Conservation (phyloP, 2,329 filamentous ascomycete species). For the Pseudocercospora fuligena region DNA sequence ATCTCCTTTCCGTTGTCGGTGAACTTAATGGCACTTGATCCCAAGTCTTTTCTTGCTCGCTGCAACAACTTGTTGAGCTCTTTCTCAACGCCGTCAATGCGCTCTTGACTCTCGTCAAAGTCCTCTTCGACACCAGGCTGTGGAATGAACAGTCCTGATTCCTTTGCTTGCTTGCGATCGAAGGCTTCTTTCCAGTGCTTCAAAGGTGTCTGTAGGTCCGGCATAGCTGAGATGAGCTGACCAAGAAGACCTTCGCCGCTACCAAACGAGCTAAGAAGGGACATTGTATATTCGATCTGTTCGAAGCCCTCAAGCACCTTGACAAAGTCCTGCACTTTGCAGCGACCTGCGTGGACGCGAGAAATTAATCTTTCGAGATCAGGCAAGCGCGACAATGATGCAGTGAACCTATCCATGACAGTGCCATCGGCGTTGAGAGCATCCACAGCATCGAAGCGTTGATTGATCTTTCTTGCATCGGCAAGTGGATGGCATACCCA, state of each 20-base stretch:
- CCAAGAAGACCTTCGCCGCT: conserved; percentile 84
- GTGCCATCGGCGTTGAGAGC: conserved; percentile 82
- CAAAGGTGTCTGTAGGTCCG: conserved; percentile 74
- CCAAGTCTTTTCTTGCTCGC: conserved; percentile 72
- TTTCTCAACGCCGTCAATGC: conserved; percentile 74
- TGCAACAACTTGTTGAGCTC: conserved; percentile 74
- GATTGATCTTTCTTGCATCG: conserved; percentile 85
- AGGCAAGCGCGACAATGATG: conserved; percentile 86
- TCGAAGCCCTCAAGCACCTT: conserved; percentile 94
- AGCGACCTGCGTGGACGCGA: conserved; percentile 88
- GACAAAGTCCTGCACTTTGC: conserved; percentile 89
- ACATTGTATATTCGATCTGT: conserved; percentile 94
- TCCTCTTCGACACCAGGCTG: conserved; percentile 87
- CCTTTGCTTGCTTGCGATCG: conserved; percentile 76
- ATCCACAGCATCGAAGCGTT: conserved; percentile 91
- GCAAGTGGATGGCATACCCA: conserved; percentile 97
- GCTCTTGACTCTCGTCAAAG: conserved; percentile 82
- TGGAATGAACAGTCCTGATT: conserved; percentile 82
- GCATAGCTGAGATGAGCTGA: conserved; percentile 82
- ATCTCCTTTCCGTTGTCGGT: conserved; percentile 92
- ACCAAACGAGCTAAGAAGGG: conserved; percentile 73
- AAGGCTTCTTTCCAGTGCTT: conserved; percentile 91
- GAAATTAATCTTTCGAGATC: conserved; percentile 94
- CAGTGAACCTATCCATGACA: conserved; percentile 84
- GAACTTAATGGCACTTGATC: conserved; percentile 64